phyloP scores from a whole-genome alignment of 148 eudicot genomes.

The Nyssa sinensis region DNA sequence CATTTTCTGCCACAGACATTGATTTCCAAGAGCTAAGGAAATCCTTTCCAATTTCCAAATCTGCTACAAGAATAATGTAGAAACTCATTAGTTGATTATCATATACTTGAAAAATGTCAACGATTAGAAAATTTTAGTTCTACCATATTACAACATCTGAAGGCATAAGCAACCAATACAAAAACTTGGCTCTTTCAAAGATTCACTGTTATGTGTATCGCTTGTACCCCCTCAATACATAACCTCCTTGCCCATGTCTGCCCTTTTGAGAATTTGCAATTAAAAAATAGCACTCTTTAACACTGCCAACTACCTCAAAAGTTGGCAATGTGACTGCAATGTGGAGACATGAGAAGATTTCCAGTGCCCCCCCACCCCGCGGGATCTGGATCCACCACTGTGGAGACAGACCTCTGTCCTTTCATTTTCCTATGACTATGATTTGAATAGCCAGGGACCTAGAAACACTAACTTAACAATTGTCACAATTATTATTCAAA shows the following conservation, averaged over 20 bases:
- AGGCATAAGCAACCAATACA: neutral
- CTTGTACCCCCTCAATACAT: neutral
- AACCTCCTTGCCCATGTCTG: neutral
- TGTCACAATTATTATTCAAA: neutral
- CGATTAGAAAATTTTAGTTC: neutral
- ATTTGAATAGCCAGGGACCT: neutral
- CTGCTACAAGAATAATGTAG: constrained; percentile 36
- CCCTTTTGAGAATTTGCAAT: neutral
- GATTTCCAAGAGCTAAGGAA: constrained; percentile 80
- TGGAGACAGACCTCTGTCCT: neutral
- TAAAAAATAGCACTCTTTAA: neutral
- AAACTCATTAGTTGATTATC: neutral
- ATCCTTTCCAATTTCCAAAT: constrained; percentile 72
- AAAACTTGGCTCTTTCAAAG: neutral
- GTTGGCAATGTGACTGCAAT: neutral
- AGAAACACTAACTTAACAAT: neutral
- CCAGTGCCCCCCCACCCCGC: too few species aligned
- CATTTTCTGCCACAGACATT: constrained; percentile 45
- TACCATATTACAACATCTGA: neutral
- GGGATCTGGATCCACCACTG: too few species aligned
- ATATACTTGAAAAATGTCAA: neutral
- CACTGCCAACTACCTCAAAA: neutral
- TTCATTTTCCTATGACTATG: neutral
- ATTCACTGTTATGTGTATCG: neutral
- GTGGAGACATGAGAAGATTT: too few species aligned